A percentile compares a stretch with the other conserved stretches of the same genome.
phyloP scores from a whole-genome alignment of 768 basidiomycete genomes.

The Auricularia cornea region DNA sequence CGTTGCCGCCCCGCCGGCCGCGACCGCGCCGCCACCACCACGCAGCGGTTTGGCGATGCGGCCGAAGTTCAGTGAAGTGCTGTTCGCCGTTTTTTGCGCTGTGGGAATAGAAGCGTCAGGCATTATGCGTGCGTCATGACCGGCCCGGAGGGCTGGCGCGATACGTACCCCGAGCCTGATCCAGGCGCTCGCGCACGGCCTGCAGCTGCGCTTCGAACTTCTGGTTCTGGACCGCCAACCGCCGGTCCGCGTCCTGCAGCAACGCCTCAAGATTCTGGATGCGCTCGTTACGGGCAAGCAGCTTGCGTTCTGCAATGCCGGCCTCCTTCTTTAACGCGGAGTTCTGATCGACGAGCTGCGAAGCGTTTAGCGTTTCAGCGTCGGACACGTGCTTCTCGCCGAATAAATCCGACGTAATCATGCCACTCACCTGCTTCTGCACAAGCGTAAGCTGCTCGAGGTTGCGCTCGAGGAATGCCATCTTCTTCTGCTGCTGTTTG shows the following conservation, averaged over 20 bases:
- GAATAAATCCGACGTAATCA: neutral
- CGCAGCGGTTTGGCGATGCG: conserved; percentile 95
- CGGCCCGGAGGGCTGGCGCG: neutral
- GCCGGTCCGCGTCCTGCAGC: conserved; percentile 88
- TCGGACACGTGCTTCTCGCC: conserved; percentile 1
- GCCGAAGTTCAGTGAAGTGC: conserved; percentile 74
- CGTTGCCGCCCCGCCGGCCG: conserved; percentile 26
- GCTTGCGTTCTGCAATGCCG: conserved; percentile 91
- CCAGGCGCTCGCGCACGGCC: conserved; percentile 83
- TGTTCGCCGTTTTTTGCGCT: conserved; percentile 74
- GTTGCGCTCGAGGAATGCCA: conserved; percentile 96
- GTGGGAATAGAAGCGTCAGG: conserved; percentile 12
- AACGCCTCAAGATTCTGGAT: conserved; percentile 94
- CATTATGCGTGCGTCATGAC: conserved; percentile 4
- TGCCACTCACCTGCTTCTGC: conserved; percentile 80
- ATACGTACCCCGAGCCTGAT: conserved; percentile 79
- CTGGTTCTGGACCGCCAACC: conserved; percentile 86
- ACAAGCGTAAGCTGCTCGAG: conserved; percentile 90
- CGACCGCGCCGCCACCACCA: conserved; percentile 69
- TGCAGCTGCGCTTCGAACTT: conserved; percentile 93
- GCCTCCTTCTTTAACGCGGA: conserved; percentile 95
- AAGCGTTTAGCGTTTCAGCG: conserved; percentile 7
- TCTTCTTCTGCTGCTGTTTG: conserved; percentile 98
- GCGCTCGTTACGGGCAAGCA: conserved; percentile 92
- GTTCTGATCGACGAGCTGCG: conserved; percentile 95